Evolutionary conservation across 1,284 basidiomycete genomes (phyloP), one percentile per base, ranked within the genome.

Genomic region (Peniophora sp.): DNA sequence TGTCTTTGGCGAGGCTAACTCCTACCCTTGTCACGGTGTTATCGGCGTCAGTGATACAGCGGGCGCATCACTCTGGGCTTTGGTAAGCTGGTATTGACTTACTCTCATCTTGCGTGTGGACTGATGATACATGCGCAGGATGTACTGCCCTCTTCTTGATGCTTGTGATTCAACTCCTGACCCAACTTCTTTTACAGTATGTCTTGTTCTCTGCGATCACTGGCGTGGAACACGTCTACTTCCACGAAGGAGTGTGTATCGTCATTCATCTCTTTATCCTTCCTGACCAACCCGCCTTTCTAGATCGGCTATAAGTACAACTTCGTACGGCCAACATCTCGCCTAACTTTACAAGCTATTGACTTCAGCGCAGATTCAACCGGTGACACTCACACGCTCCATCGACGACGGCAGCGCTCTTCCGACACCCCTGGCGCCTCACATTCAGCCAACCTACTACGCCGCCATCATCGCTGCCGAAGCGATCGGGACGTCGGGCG

Each of bases 1-100:
- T 55, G 69, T 85, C 17, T 64, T 85, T 3, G 83, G 84, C 0
- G 67, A 67, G 51, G 67, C 65, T 11, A 65, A 63, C 36, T 65
- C 62, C 53, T 60, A 62, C 45, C 65, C 67, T 1, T 71, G 70
- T 56, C 72, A 70, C 69, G 85, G 85, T 51, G 77, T 79, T 9
- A 81, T 83, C 25, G 78, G 78, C 2, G 78, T 85, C 16, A 83
- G 81, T 61, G 82, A 88, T 59, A 78, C 79, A 1, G 85, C 78
- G 10, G 85, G 84, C 34, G 81, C 83, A 2, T 79, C 82, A 14
- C 64, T 89, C 23, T 87, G 85, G 85, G 70, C 73, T 1, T 66
- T 85, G 52, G 83, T 32, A 12, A 32, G 27, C 27, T 32, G 6
- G 6, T 12, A 5, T 12, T 5, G 27, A 32, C 27, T 32, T 32